Conservation (phyloP, 306 rosid genomes). For the Senna tora region DNA sequence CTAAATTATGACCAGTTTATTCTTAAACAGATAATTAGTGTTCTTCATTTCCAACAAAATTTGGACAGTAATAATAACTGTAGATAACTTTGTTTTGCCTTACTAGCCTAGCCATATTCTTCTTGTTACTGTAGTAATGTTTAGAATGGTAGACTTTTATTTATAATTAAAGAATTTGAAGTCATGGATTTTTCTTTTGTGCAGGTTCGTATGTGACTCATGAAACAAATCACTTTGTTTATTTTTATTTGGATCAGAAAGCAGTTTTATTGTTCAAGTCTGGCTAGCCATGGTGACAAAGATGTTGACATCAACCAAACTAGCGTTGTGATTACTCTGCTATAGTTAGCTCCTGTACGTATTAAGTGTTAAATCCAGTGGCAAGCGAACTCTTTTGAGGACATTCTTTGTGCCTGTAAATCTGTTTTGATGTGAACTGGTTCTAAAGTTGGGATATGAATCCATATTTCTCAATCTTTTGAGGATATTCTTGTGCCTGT, state of each 20-base stretch:
- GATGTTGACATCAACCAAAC: constrained; percentile 34
- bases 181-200: constrained; percentile 27
- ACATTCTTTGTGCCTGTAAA: constrained; percentile 58
- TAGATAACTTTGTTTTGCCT: constrained; percentile 17
- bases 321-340: constrained; percentile 46
- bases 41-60: neutral
- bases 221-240: constrained; percentile 89
- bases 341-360: constrained; percentile 46
- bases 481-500: too few relatives aligned
- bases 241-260: constrained; percentile 92
- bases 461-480: constrained; percentile 23
- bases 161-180: constrained; percentile 24
- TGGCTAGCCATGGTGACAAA: constrained; percentile 51
- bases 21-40: neutral
- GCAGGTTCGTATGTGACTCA: constrained; percentile 95
- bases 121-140: constrained; percentile 5
- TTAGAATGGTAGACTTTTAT: neutral
- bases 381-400: constrained; percentile 43
- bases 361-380: constrained; percentile 50
- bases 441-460: constrained; percentile 40
- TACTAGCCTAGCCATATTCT: constrained; percentile 10
- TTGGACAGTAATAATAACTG: constrained; percentile 9
- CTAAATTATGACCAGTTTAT: constrained; percentile 2
- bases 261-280: constrained; percentile 88
- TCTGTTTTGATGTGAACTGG: constrained; percentile 46